Evolutionary conservation across 1,139 yeast species (phyloP).

Genomic region (Scheffersomyces illinoinensis): DNA sequence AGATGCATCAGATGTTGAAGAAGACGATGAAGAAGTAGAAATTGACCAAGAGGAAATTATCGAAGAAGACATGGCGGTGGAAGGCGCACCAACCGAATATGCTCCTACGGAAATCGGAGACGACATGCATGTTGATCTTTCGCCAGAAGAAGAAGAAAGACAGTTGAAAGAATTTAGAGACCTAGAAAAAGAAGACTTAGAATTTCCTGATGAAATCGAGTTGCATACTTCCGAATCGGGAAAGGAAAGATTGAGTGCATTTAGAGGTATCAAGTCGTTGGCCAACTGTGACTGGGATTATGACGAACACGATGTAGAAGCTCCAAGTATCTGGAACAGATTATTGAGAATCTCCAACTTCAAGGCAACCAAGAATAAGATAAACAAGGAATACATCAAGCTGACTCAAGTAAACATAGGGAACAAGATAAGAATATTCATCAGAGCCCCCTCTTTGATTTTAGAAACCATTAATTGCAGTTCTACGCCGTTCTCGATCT

Average conservation of each 20-base stretch:
- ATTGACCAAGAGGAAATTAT: constrained; percentile 22
- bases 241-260: constrained; percentile 68
- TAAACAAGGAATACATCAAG: constrained; percentile 60
- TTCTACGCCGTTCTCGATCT: constrained; percentile 57
- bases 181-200: constrained; percentile 78
- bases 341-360: constrained; percentile 74
- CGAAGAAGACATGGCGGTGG: constrained; percentile 24
- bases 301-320: constrained; percentile 74
- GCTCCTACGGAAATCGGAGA: constrained; percentile 51
- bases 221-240: constrained; percentile 75
- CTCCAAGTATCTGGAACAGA: constrained; percentile 79
- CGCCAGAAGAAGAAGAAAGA: constrained; percentile 80
- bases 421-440: constrained; percentile 55
- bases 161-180: constrained; percentile 72
- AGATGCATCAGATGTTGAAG: constrained; percentile 53
- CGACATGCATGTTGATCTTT: constrained; percentile 71
- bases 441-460: constrained; percentile 61
- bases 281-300: constrained; percentile 84
- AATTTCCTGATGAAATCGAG: constrained; percentile 95
- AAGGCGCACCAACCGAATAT: constrained; percentile 26
- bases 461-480: constrained; percentile 43
- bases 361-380: constrained; percentile 73
- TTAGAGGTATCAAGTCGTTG: constrained; percentile 84
- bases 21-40: constrained; percentile 39
- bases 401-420: constrained; percentile 70